Conservation (phyloP, 768 basidiomycete species). For the Strobilomyces dryophilus region DNA sequence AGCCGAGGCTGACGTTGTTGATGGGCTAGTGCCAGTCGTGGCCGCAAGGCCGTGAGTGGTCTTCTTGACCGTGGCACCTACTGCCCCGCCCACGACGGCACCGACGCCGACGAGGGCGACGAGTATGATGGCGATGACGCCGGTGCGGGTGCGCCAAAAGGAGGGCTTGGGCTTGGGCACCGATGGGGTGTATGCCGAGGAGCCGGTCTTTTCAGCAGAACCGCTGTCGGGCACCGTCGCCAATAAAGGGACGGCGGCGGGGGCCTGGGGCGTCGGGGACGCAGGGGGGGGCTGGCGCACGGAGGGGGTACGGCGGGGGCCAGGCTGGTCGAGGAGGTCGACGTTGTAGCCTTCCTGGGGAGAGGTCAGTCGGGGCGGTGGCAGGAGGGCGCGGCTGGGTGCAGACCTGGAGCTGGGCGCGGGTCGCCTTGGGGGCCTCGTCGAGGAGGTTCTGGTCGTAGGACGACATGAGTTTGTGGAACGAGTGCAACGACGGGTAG, state of each 20-base stretch:
- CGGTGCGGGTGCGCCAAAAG: slow-evolving; percentile 49
- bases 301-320: slow-evolving; percentile 20
- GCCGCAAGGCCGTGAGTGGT: neutral
- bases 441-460: slow-evolving; percentile 41
- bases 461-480: slow-evolving; percentile 22
- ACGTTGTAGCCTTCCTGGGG: slow-evolving; percentile 52
- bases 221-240: slow-evolving; percentile 7
- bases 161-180: slow-evolving; percentile 20
- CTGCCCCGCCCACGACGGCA: slow-evolving; percentile 55
- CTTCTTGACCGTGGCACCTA: slow-evolving; percentile 41
- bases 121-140: slow-evolving; percentile 37
- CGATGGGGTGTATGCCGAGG: neutral
- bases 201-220: slow-evolving; percentile 12
- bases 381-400: slow-evolving; percentile 22
- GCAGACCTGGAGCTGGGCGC: slow-evolving; percentile 40
- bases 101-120: slow-evolving; percentile 41
- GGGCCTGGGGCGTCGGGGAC: slow-evolving; percentile 8
- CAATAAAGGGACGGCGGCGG: slow-evolving; percentile 7
- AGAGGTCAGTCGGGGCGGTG: neutral
- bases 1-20: neutral
- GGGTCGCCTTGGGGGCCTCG: slow-evolving; percentile 39
- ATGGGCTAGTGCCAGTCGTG: neutral
- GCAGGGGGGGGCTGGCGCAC: slow-evolving; percentile 18
- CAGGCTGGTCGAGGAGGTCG: slow-evolving; percentile 35
- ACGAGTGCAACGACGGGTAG: slow-evolving; percentile 2